Conservation (phyloP, 768 basidiomycete species). For the Dioszegia aurantiaca region DNA sequence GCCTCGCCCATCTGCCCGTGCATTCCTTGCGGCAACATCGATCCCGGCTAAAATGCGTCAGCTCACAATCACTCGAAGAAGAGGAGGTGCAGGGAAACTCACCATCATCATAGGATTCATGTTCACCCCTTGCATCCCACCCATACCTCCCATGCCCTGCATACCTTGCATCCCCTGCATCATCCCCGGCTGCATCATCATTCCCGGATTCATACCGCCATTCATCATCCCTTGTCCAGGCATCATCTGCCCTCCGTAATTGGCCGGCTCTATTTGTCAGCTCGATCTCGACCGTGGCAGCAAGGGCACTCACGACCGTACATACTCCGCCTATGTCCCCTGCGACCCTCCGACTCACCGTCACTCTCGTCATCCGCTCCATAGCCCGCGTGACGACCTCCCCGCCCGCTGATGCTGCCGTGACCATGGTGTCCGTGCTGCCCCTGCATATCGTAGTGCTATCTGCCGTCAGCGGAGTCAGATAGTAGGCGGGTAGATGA, state of each 20-base stretch:
- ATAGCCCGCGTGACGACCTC: conserved; percentile 16
- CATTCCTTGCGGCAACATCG: conserved; percentile 18
- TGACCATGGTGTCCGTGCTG: conserved; percentile 11
- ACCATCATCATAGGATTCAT: conserved; percentile 23
- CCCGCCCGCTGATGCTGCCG: background rate
- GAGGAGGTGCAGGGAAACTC: background rate
- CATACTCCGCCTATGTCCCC: conserved; percentile 24
- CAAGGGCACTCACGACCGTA: conserved; percentile 28
- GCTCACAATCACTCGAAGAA: too few relatives aligned
- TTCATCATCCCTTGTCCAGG: conserved; percentile 21
- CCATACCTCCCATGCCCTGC: too few relatives aligned
- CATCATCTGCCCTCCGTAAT: conserved; percentile 8
- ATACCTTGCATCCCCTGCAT: conserved; percentile 16
- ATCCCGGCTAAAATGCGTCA: too few relatives aligned
- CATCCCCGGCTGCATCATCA: conserved; percentile 7
- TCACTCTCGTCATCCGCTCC: conserved; percentile 34
- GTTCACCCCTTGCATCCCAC: conserved; percentile 14
- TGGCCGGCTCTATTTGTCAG: background rate
- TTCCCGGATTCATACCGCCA: conserved; percentile 14
- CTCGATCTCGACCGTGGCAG: background rate
- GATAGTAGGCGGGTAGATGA: too few relatives aligned
- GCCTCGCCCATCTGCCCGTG: conserved; percentile 33
- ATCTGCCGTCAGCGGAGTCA: conserved; percentile 1
- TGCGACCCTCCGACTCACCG: conserved; percentile 26
- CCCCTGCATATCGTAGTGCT: conserved; percentile 38